Evolutionary conservation across 352 stramenopile species (phyloP), one percentile per base, ranked within the genome.

Genomic region (Phytophthora crassamura): DNA sequence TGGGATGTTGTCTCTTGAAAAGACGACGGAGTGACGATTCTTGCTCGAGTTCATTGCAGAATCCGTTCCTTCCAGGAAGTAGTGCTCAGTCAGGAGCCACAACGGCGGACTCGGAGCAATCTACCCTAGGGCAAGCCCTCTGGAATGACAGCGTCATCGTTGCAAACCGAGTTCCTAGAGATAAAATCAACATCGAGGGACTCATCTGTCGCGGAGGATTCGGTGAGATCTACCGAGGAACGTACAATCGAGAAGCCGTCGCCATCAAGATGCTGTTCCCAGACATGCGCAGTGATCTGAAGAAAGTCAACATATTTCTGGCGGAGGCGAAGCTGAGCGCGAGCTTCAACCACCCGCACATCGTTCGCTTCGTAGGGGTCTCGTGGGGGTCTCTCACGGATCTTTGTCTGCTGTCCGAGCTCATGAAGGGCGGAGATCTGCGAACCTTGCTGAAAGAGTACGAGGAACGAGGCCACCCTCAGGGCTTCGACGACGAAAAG

Each of bases 31-130:
- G 18, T 11, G 5, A 47, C 46, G n/a, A 39, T 5, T 16, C 25
- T 47, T 38, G 8, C 32, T n/a, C 45, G 32, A 4, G 5, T n/a
- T 59, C 45, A 14, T 11, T 50, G n/a, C 38, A 22, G 34, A 28
- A 49, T 15, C 30, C 52, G 7, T 56, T 64, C 16, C 10, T 64
- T 41, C 8, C 28, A 42, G 10, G 55, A 25, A 28, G 55, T 35
- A 64, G 55, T 28, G 43, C 22, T 42, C 49, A 25, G 34, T 45
- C 43, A 12, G 34, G 55, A 36, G 45, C 34, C 2, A 4, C 35
- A 5, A 64, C 55, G n/a, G 55, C 36, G 33, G 45, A 38, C 15
- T 48, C 55, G 9, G 22, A 25, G 22, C 22, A 25, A 25, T 25
- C 22, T 25, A 25, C 22, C 22, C 22, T 25, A 3, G 22, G 2